phyloP scores from a whole-genome alignment of 2,329 filamentous ascomycete species.

The Xylariaceae sp. region DNA sequence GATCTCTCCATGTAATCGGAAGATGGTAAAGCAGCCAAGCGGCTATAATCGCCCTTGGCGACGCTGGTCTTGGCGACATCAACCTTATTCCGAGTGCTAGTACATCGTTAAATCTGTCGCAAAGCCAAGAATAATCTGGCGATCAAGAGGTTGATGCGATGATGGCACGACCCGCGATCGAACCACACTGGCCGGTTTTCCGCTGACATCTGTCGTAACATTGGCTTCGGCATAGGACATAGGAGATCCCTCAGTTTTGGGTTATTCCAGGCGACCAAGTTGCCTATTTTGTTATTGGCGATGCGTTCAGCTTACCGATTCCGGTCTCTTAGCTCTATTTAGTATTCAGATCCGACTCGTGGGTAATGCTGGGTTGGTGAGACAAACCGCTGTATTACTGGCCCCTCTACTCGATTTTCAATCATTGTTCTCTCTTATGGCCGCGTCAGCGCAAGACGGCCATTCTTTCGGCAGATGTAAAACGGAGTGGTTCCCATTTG shows the following conservation, averaged over 20 bases:
- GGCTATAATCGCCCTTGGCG: constrained; percentile 10
- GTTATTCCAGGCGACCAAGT: constrained; percentile 5
- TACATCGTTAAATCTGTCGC: background rate
- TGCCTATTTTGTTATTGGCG: constrained; percentile 8
- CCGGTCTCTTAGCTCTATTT: background rate
- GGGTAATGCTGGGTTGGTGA: background rate
- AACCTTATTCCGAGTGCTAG: constrained; percentile 2
- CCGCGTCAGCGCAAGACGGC: constrained; percentile 14
- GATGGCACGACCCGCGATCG: constrained; percentile 23
- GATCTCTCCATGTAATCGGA: constrained; percentile 1
- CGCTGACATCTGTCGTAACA: constrained; percentile 7
- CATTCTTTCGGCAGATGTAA: constrained; percentile 18
- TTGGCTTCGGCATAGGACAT: constrained; percentile 1
- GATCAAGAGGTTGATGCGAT: constrained; percentile 15
- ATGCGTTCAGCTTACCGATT: constrained; percentile 1
- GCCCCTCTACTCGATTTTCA: too few species aligned
- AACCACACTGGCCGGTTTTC: constrained; percentile 17
- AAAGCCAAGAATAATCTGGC: constrained; percentile 20
- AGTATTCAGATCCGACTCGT: constrained; percentile 2
- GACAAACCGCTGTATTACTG: background rate
- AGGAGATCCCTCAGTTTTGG: background rate
- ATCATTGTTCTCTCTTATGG: too few species aligned
- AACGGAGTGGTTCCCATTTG: constrained; percentile 5
- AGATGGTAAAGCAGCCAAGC: background rate
- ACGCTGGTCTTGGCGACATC: constrained; percentile 6